These are phyloP conservation scores for Sporothrix humicola DNA, from an alignment of 2,329 filamentous ascomycete genomes.

Conservation along the genomic window DNA sequence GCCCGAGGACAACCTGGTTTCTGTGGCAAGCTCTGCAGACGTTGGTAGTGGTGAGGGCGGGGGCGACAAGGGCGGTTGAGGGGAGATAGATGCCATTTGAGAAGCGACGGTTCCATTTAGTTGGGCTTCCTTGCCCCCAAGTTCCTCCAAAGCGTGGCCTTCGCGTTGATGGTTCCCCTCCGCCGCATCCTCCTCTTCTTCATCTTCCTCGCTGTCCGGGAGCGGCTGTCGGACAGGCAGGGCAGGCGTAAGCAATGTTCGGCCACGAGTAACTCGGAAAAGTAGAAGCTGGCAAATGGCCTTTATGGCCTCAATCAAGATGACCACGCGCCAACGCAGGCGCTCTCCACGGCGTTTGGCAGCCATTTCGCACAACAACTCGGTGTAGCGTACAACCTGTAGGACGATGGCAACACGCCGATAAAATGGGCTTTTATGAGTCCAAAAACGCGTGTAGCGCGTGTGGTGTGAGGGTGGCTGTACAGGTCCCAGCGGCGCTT, in stretches of 20 bases:
- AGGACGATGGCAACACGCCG: slow-evolving; percentile 79
- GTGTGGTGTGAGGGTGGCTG: slow-evolving; percentile 53
- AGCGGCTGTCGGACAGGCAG: slow-evolving; percentile 85
- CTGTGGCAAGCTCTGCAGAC: not conserved
- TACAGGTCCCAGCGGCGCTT: slow-evolving; percentile 46
- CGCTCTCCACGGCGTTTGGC: slow-evolving; percentile 84
- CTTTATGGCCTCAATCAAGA: slow-evolving; percentile 84
- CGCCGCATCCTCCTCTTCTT: slow-evolving; percentile 59
- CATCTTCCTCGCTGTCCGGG: slow-evolving; percentile 61
- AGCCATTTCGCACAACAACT: slow-evolving; percentile 96
- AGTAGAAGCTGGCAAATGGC: slow-evolving; percentile 82
- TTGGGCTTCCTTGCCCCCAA: not conserved
- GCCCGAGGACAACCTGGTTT: not conserved
- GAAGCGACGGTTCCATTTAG: slow-evolving; percentile 1
- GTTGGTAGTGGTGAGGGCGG: slow-evolving; percentile 36
- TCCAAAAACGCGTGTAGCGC: slow-evolving; percentile 72
- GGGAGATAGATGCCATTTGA: slow-evolving; percentile 16
- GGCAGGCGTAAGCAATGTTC: slow-evolving; percentile 81
- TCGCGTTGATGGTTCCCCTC: slow-evolving; percentile 42
- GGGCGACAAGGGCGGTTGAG: slow-evolving; percentile 36
- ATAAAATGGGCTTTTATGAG: slow-evolving; percentile 70
- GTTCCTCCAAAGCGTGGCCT: too few relatives aligned
- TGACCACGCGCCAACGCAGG: slow-evolving; percentile 82
- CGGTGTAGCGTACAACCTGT: slow-evolving; percentile 91
- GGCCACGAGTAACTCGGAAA: slow-evolving; percentile 78